phyloP scores from a whole-genome alignment of 768 basidiomycete genomes.

The Lyophyllum atratum region DNA sequence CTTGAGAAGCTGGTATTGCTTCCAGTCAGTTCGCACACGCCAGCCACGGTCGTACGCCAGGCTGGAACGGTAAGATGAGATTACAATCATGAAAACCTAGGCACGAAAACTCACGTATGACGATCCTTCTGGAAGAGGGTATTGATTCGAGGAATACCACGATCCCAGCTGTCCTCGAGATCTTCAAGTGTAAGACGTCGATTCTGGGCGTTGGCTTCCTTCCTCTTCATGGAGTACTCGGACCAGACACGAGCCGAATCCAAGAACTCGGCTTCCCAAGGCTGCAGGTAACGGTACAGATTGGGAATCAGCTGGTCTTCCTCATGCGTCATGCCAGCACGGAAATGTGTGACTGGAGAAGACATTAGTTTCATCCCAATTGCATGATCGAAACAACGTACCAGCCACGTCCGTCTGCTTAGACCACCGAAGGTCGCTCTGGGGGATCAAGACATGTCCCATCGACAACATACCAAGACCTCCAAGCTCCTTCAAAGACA shows the following conservation, averaged over 20 bases:
- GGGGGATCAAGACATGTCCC: constrained; percentile 98
- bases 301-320: constrained; percentile 97
- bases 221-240: constrained; percentile 99
- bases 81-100: neutral
- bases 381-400: constrained; percentile 23
- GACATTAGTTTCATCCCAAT: constrained; percentile 1
- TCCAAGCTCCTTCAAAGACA: constrained; percentile 71
- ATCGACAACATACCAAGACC: constrained; percentile 99
- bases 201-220: constrained; percentile 99
- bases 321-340: constrained; percentile 97
- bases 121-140: constrained; percentile 99
- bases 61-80: constrained; percentile 34
- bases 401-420: constrained; percentile 97
- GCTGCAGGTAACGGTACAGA: constrained; percentile 93
- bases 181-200: constrained; percentile 96
- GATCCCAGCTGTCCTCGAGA: constrained; percentile 98
- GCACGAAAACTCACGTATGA: constrained; percentile 63
- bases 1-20: constrained; percentile 92
- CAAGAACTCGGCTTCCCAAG: constrained; percentile 97
- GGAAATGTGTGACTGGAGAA: constrained; percentile 88
- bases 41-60: constrained; percentile 98
- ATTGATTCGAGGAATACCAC: constrained; percentile 98
- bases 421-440: constrained; percentile 96
- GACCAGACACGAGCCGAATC: constrained; percentile 99
- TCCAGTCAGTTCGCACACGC: constrained; percentile 98